Base-by-base conservation (phyloP, 2,329 filamentous ascomycete species). In the Aspergillus fumigatiaffinis region DNA sequence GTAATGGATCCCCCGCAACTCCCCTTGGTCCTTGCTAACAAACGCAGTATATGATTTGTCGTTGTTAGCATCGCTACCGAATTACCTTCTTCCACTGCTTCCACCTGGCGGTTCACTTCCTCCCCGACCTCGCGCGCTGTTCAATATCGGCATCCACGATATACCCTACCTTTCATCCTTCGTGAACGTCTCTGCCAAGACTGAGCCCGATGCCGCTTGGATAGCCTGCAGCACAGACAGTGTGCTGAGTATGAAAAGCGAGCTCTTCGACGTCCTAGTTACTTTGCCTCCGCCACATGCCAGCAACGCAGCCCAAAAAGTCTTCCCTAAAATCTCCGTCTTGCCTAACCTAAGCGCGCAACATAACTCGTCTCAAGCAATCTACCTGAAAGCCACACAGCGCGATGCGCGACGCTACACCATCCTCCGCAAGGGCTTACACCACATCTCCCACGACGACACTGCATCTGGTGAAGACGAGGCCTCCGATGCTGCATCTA, bases 211-310 rank as follows among this genome's bases (percentile, higher is more conserved):
- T 76, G 82, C 14, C 14, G 90, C 92, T 42, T 99, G 92, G 92
- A 87, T 96, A 58, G 94, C 93, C 12, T 97, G 92, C 73, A 97
- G 93, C 3, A 97, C 93, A 1, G 94, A 99, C 76, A 93, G 90
- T 68, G 94, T 99, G 57, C 82, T 99, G 14, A 87, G 86, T 50
- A 89, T 91, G 74, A 97, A 97, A 77, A 84, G 87, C 52, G 84
- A 89, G 2, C 83, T 99, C 2, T 97, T 92, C 80, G 94, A 99
- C 71, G 82, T 97, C 66, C 83, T 97, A 42, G 87, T 97, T 59
- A 91, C 90, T 54, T 83, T 97, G 68, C 91, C 92, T 0, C 82
- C 86, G 1, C 73, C 82, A 5, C 79, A 87, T 65, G 76, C 84
- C 3, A 77, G 83, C 53, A 77, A 85, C 48, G 83, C 83, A 7